phyloP scores from a whole-genome alignment of 306 rosid genomes.

The Vigna nakashimae region DNA sequence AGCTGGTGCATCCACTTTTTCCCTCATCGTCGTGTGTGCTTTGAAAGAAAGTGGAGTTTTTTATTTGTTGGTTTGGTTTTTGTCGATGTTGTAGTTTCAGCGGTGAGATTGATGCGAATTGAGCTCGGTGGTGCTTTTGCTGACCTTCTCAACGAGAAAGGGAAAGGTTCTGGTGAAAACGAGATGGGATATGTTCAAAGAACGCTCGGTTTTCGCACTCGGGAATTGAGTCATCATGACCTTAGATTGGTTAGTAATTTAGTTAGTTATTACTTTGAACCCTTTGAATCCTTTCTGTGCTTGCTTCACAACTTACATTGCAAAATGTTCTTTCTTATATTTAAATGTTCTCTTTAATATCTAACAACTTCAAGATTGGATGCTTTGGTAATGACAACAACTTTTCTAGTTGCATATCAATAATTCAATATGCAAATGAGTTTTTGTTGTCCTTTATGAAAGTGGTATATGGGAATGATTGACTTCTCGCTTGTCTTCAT shows the following conservation, averaged over 20 bases:
- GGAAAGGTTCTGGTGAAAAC: slow-evolving; percentile 93
- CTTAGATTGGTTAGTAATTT: slow-evolving; percentile 70
- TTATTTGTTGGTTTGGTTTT: background rate
- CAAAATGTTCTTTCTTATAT: too few relatives aligned
- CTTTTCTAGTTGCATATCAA: background rate
- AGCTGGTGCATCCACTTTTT: slow-evolving; percentile 61
- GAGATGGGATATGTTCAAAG: slow-evolving; percentile 91
- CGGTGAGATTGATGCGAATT: slow-evolving; percentile 88
- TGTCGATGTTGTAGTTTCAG: slow-evolving; percentile 60
- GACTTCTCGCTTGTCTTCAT: slow-evolving; percentile 4
- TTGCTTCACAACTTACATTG: background rate
- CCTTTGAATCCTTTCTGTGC: slow-evolving; percentile 31
- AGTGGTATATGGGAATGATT: background rate
- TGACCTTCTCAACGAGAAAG: slow-evolving; percentile 90
- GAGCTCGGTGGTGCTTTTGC: slow-evolving; percentile 96
- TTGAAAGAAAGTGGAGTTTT: background rate
- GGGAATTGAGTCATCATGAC: slow-evolving; percentile 74
- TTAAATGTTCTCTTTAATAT: background rate
- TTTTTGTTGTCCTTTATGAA: slow-evolving; percentile 1
- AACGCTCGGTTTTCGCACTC: slow-evolving; percentile 85
- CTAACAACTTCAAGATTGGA: background rate
- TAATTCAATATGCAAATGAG: background rate
- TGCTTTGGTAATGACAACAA: slow-evolving; percentile 12
- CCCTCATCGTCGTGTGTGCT: background rate
- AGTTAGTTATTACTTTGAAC: slow-evolving; percentile 31